Percentiles rank a stretch among this genome's conserved stretches.
phyloP scores from a whole-genome alignment of 148 eudicot species.

The Rhododendron ferrugineum region DNA sequence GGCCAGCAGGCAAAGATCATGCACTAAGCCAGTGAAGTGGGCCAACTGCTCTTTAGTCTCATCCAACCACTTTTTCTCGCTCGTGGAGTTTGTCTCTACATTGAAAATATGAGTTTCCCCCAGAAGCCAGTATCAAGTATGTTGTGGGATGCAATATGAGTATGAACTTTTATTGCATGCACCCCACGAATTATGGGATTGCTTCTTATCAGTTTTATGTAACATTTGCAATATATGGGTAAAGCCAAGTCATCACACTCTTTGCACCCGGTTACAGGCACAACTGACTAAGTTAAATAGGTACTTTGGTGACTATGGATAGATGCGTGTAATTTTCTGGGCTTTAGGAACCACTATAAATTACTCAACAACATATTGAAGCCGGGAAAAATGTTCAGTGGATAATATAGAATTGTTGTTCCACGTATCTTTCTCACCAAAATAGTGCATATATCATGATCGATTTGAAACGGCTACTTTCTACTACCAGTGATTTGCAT shows the following conservation, averaged over 20 bases:
- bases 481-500: background rate
- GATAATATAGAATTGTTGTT: background rate
- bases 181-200: background rate
- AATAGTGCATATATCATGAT: background rate
- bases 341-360: background rate
- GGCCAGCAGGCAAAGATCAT: background rate
- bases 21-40: background rate
- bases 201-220: background rate
- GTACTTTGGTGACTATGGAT: background rate
- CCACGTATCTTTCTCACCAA: background rate
- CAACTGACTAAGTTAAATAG: background rate
- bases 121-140: background rate
- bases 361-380: background rate
- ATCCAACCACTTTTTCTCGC: background rate
- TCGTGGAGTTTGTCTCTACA: background rate
- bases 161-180: background rate
- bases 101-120: background rate
- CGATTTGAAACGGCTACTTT: background rate
- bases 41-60: background rate
- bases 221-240: background rate
- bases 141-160: background rate
- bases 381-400: background rate
- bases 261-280: background rate
- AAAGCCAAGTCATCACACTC: background rate
- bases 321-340: background rate